These are phyloP conservation scores for Crataegus laevigata DNA, from an alignment of 306 rosid species.

Conservation along the genomic window DNA sequence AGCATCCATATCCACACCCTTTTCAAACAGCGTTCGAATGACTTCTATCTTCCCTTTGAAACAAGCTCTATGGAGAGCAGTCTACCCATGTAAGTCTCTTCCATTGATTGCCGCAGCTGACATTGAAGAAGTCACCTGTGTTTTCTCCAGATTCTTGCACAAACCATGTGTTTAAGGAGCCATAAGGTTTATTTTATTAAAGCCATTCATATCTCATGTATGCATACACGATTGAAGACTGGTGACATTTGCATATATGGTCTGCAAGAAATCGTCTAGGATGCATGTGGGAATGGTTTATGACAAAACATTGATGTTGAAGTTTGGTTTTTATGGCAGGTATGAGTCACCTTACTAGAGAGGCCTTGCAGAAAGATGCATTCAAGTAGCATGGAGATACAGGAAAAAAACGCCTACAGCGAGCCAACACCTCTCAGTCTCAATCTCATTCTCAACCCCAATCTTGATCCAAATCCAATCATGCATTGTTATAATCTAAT, in stretches of 20 bases:
- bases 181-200: slow-evolving; percentile 37
- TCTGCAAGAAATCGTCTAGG: too few species aligned
- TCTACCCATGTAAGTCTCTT: slow-evolving; percentile 72
- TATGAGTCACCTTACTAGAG: slow-evolving; percentile 80
- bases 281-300: too few species aligned
- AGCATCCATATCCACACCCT: slow-evolving; percentile 52
- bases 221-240: not conserved
- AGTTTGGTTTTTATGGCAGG: slow-evolving; percentile 21
- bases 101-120: slow-evolving; percentile 55
- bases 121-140: slow-evolving; percentile 76
- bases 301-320: not conserved
- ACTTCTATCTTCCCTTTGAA: slow-evolving; percentile 58
- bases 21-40: slow-evolving; percentile 38
- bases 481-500: too few species aligned
- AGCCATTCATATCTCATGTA: not conserved
- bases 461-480: not conserved
- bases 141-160: slow-evolving; percentile 63
- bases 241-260: too few species aligned
- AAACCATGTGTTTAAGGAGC: slow-evolving; percentile 70
- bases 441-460: not conserved
- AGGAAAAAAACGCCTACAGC: slow-evolving; percentile 41
- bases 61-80: slow-evolving; percentile 63
- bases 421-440: slow-evolving; percentile 27
- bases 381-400: slow-evolving; percentile 79
- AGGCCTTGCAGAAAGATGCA: slow-evolving; percentile 47